Evolutionary conservation across 495 filamentous ascomycete genomes (phyloP).

Genomic region (Trichoderma asperelloides): DNA sequence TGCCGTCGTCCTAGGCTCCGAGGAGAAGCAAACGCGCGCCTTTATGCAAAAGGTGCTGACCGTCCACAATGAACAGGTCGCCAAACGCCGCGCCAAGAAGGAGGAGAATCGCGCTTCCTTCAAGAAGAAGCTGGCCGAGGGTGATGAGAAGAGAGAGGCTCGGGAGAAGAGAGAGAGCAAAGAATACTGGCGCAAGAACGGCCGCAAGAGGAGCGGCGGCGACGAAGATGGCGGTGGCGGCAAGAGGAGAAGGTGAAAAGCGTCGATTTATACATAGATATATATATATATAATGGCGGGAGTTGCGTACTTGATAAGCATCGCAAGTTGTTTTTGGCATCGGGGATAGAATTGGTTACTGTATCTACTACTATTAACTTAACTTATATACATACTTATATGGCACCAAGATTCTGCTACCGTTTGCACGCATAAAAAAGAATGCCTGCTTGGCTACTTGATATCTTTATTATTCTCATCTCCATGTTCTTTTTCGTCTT

Average conservation of each 20-base stretch:
- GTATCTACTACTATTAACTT: not conserved
- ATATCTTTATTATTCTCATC: too few relatives aligned
- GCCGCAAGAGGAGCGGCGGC: constrained; percentile 76
- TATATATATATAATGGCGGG: not conserved
- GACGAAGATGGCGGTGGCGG: constrained; percentile 48
- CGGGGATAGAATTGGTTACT: not conserved
- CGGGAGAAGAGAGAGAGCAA: constrained; percentile 85
- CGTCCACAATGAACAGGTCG: constrained; percentile 80
- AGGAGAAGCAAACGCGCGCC: constrained; percentile 81
- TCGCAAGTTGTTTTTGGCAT: not conserved
- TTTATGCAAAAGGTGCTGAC: constrained; percentile 92
- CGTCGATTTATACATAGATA: not conserved
- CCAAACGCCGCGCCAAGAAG: constrained; percentile 71
- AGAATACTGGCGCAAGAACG: constrained; percentile 88
- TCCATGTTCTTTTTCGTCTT: too few relatives aligned
- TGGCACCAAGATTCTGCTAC: not conserved
- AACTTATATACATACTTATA: not conserved
- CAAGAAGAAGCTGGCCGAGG: constrained; percentile 68
- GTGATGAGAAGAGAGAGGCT: constrained; percentile 69
- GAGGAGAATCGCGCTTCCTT: constrained; percentile 74
- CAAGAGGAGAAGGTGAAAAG: constrained; percentile 10
- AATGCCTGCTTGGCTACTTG: too few relatives aligned
- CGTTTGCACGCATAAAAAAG: too few relatives aligned
- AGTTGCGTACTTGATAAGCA: not conserved
- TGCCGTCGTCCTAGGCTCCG: constrained; percentile 61